Conservation (phyloP, 768 basidiomycete species). For the Hericium erinaceus region DNA sequence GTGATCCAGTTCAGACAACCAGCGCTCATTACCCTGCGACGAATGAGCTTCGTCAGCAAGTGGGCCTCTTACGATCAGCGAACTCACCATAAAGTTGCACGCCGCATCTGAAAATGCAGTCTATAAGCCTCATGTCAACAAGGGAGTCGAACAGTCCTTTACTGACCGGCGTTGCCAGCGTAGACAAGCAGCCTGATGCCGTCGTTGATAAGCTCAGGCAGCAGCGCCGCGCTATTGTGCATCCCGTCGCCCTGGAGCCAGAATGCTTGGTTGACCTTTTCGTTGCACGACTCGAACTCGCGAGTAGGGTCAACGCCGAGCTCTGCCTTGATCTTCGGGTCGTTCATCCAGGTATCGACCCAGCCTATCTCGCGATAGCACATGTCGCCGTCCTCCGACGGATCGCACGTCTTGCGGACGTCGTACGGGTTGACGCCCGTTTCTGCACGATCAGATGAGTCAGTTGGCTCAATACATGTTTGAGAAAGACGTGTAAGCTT, state of each 20-base stretch:
- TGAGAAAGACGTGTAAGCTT: constrained; percentile 18
- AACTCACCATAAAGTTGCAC: constrained; percentile 72
- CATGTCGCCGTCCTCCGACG: constrained; percentile 50
- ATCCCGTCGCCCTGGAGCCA: constrained; percentile 75
- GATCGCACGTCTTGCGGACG: constrained; percentile 68
- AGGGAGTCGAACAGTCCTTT: not conserved
- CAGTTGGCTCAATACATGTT: not conserved
- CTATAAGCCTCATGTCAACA: too few relatives aligned
- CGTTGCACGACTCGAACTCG: constrained; percentile 66
- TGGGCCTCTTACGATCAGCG: not conserved
- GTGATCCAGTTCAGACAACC: constrained; percentile 58
- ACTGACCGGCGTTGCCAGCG: constrained; percentile 66
- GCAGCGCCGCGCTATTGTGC: constrained; percentile 70
- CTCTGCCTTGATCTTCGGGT: constrained; percentile 62
- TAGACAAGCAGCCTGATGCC: constrained; percentile 85
- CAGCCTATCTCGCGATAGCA: constrained; percentile 78
- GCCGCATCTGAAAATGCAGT: constrained; percentile 40
- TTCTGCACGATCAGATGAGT: constrained; percentile 28
- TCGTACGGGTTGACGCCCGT: constrained; percentile 87
- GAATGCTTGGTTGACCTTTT: constrained; percentile 77
- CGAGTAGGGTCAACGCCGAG: constrained; percentile 59
- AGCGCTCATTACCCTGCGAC: constrained; percentile 62
- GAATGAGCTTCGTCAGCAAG: not conserved
- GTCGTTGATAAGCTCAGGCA: constrained; percentile 73
- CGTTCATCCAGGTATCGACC: constrained; percentile 87